These are phyloP conservation scores for Cenchrus purpureus DNA, from an alignment of 176 grass and related monocot genomes.

Conservation along the genomic window DNA sequence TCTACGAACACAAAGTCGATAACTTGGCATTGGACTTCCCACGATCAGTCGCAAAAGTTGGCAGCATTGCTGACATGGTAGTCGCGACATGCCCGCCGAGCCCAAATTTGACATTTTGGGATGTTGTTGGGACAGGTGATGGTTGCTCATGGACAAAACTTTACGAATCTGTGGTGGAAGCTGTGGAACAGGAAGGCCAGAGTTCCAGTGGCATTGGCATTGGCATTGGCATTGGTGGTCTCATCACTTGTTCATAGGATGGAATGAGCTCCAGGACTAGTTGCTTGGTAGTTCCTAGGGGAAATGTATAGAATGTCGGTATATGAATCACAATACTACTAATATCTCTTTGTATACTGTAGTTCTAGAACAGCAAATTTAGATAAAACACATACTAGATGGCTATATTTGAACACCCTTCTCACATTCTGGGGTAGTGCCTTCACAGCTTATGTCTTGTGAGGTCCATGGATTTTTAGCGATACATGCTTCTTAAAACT, in stretches of 20 bases:
- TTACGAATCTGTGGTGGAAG: constrained; percentile 73
- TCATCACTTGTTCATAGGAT: constrained; percentile 77
- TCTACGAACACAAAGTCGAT: constrained; percentile 98
- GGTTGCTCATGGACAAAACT: constrained; percentile 84
- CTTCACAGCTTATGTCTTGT: constrained; percentile 3
- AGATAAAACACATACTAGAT: constrained; percentile 43
- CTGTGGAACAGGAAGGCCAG: constrained; percentile 54
- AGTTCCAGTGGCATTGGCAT: constrained; percentile 41
- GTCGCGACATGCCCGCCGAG: constrained; percentile 62
- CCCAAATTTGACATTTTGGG: constrained; percentile 74
- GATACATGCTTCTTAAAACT: neutral
- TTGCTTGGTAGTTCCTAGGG: constrained; percentile 46
- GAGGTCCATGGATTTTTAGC: neutral
- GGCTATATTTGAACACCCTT: constrained; percentile 34
- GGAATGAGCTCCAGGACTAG: constrained; percentile 37
- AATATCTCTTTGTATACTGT: constrained; percentile 36
- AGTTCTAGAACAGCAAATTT: constrained; percentile 50
- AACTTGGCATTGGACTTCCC: constrained; percentile 95
- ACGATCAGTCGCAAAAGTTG: constrained; percentile 50
- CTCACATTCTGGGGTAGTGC: neutral
- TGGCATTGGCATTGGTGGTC: constrained; percentile 56
- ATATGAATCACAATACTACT: constrained; percentile 30
- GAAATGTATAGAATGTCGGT: constrained; percentile 53
- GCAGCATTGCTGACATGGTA: constrained; percentile 73
- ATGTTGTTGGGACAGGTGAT: constrained; percentile 45